Percentiles rank a stretch among this genome's conserved stretches.
phyloP scores from a whole-genome alignment of 2,329 filamentous ascomycete genomes.

The Talaromyces sp. region DNA sequence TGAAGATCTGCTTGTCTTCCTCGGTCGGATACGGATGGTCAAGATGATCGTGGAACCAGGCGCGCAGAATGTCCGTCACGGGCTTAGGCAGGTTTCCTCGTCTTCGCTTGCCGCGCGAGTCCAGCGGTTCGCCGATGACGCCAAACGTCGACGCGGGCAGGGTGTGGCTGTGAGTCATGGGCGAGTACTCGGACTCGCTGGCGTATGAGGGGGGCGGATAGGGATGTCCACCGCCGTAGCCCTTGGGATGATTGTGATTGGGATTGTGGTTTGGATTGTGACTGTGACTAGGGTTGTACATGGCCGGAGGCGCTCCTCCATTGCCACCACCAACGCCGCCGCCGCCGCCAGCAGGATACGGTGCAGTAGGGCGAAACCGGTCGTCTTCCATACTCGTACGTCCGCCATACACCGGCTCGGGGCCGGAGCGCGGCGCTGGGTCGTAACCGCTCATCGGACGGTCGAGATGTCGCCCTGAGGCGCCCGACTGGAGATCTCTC shows the following conservation, averaged over 20 bases:
- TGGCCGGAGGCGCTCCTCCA: slow-evolving; percentile 12
- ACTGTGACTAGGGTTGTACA: slow-evolving; percentile 6
- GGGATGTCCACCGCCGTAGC: slow-evolving; percentile 7
- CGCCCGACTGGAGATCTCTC: slow-evolving; percentile 30
- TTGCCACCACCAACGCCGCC: slow-evolving; percentile 10
- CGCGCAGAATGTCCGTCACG: slow-evolving; percentile 73
- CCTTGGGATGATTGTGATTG: slow-evolving; percentile 13
- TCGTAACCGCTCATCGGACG: slow-evolving; percentile 21
- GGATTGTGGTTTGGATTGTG: not conserved
- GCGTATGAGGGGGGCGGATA: slow-evolving; percentile 24
- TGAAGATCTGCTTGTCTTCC: slow-evolving; percentile 79
- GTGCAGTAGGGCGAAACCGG: slow-evolving; percentile 18
- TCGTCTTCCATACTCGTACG: slow-evolving; percentile 18
- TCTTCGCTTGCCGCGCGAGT: slow-evolving; percentile 49
- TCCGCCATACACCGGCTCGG: not conserved
- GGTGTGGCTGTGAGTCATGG: slow-evolving; percentile 21
- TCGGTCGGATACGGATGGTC: slow-evolving; percentile 82
- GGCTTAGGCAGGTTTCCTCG: slow-evolving; percentile 88
- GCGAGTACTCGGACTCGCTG: slow-evolving; percentile 30
- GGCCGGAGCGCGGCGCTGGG: slow-evolving; percentile 14
- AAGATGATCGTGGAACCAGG: slow-evolving; percentile 75
- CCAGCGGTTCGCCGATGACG: slow-evolving; percentile 32
- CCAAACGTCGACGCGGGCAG: slow-evolving; percentile 28
- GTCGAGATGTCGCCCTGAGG: slow-evolving; percentile 23
- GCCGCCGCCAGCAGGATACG: not conserved